Evolutionary conservation across 208 protist species (phyloP).

Genomic region (Leishmania lainsoni): DNA sequence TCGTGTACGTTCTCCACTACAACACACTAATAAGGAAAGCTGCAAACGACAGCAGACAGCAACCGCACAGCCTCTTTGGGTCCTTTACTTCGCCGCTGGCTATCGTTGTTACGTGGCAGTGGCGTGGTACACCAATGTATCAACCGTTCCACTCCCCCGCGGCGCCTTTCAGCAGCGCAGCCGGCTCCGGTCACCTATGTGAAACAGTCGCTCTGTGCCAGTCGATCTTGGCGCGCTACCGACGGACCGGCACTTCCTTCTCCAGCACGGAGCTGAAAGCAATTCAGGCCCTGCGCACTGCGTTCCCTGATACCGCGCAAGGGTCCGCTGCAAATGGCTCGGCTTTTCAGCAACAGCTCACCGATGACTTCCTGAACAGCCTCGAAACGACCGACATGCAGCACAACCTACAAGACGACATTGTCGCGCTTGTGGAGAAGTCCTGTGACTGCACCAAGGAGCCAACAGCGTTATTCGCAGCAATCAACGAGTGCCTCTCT

Average conservation of each 20-base stretch:
- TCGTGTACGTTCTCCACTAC: background rate
- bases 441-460: constrained; percentile 36
- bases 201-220: constrained; percentile 77
- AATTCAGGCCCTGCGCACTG: constrained; percentile 23
- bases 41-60: background rate
- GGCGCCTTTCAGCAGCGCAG: background rate
- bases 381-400: background rate
- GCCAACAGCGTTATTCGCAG: constrained; percentile 33
- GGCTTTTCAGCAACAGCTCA: background rate
- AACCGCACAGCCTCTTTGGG: background rate
- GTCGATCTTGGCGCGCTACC: constrained; percentile 71
- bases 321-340: background rate
- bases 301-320: background rate
- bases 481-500: constrained; percentile 53
- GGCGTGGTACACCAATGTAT: background rate
- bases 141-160: background rate
- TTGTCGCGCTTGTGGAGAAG: constrained; percentile 40
- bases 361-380: constrained; percentile 7
- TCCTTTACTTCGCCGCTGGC: background rate
- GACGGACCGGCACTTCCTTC: constrained; percentile 46
- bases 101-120: background rate
- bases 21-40: background rate
- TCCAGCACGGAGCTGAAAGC: constrained; percentile 54
- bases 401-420: constrained; percentile 6
- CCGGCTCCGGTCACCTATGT: constrained; percentile 60